Base-by-base conservation (phyloP, 208 protist genomes). In the Trypanosoma grayi region DNA sequence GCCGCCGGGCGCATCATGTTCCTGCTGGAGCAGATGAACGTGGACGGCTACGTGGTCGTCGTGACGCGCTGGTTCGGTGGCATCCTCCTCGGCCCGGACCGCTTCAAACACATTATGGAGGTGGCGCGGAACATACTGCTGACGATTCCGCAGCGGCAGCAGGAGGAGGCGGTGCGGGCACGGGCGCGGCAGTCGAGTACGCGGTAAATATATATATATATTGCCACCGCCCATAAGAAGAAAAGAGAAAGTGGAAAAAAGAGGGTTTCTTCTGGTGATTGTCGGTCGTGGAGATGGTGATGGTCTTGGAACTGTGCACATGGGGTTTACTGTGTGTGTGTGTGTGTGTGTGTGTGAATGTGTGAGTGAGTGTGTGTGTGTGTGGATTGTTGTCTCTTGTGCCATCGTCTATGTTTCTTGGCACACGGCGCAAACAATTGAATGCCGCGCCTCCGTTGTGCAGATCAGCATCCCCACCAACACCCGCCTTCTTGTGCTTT, bases 11-110 rank as follows among this genome's bases (percentile, higher is more conserved):
- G 88, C 43, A 85, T 97, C 48, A 64, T 94, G 52, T 97, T 96
- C 66, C 47, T 97, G 25, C 55, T 97, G 44, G 83, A 97, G 37
- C 77, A 90, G 40, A 48, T 92, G 60, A 67, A 85, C 4, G 83
- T 93, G 25, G 73, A 91, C 20, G 87, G 84, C 9, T 95, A 90
- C 55, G 62, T 95, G 0, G 81, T 97, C 9, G 77, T 98, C 0
- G 96, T 98, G 30, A 97, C 95, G 36, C 85, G 97, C 5, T 98
- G 97, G 96, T 98, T 87, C 70, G 97, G 97, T 24, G 97, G 97
- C 51, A 96, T 98, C 44, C 71, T 95, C 16, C 87, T 98, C 8
- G 94, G 95, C 1, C 83, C 89, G 2, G 96, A 98, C 58, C 82
- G 97, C 14, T 98, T 98, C 63, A 95, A 94, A 59, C 88, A 97